Evolutionary conservation across 73 alveolate species (phyloP).

Genomic region (Stentor coeruleus): DNA sequence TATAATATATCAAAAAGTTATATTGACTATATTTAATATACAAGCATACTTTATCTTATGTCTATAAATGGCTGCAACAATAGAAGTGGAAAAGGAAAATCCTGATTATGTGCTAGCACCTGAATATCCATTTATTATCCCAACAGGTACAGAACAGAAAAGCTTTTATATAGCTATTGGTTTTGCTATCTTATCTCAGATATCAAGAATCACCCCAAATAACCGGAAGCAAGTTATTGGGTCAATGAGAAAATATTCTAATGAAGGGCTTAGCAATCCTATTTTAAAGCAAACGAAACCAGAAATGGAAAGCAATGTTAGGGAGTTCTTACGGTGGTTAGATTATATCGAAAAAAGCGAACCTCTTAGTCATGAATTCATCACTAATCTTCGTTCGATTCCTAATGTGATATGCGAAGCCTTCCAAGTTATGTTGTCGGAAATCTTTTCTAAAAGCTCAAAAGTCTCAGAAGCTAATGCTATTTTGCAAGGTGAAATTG

Average conservation of each 20-base stretch:
- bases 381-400: no score
- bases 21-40: no score
- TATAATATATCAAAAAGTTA: no score
- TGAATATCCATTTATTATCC: background rate
- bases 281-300: background rate
- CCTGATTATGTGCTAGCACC: no score
- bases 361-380: background rate
- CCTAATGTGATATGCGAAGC: background rate
- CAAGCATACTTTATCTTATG: no score
- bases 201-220: background rate
- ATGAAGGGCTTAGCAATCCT: background rate
- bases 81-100: no score
- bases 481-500: background rate
- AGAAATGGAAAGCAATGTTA: background rate
- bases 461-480: background rate
- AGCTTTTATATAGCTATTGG: background rate
- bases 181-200: background rate
- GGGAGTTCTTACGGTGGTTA: background rate
- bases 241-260: background rate
- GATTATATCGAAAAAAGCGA: background rate
- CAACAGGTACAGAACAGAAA: background rate
- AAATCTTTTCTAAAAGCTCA: background rate
- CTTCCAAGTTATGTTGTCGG: background rate
- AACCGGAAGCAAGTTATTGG: background rate
- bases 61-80: no score